Conservation (phyloP, 2,329 filamentous ascomycete genomes). For the Didymella keratinophila region DNA sequence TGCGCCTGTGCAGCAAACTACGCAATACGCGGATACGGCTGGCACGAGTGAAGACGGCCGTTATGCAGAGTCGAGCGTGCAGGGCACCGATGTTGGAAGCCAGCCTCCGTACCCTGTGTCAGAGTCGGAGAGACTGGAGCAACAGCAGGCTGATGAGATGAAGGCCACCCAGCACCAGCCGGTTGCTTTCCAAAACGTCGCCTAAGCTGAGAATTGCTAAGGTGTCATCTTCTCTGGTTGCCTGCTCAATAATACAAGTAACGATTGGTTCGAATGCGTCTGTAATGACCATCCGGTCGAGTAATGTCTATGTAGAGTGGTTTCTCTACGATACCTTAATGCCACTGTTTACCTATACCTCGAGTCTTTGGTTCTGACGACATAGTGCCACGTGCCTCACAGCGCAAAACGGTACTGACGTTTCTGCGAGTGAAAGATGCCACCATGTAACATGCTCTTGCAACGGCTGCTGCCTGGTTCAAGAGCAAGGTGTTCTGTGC, state of each 20-base stretch:
- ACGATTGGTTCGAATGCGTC: background rate
- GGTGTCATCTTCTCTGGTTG: background rate
- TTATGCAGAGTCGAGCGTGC: conserved; percentile 35
- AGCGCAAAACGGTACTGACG: background rate
- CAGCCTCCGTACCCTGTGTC: conserved; percentile 41
- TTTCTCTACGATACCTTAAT: background rate
- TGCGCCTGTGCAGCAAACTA: background rate
- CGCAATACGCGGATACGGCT: conserved; percentile 10
- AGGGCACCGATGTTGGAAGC: conserved; percentile 32
- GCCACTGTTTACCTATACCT: background rate
- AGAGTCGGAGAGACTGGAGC: conserved; percentile 41
- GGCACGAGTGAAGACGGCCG: conserved; percentile 32
- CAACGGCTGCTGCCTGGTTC: conserved; percentile 23
- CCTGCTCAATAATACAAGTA: background rate
- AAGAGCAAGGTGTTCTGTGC: conserved; percentile 5
- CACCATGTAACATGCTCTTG: background rate
- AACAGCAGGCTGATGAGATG: conserved; percentile 27
- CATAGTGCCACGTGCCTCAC: background rate
- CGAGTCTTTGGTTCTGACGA: background rate
- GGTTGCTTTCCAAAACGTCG: conserved; percentile 9
- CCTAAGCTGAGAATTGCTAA: background rate
- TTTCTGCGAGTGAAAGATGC: background rate
- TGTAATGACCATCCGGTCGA: background rate
- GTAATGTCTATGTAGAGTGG: conserved; percentile 3
- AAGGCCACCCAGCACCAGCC: conserved; percentile 8